Conservation (phyloP, 139 green algal genomes). For the Chlamydomonas sp. region DNA sequence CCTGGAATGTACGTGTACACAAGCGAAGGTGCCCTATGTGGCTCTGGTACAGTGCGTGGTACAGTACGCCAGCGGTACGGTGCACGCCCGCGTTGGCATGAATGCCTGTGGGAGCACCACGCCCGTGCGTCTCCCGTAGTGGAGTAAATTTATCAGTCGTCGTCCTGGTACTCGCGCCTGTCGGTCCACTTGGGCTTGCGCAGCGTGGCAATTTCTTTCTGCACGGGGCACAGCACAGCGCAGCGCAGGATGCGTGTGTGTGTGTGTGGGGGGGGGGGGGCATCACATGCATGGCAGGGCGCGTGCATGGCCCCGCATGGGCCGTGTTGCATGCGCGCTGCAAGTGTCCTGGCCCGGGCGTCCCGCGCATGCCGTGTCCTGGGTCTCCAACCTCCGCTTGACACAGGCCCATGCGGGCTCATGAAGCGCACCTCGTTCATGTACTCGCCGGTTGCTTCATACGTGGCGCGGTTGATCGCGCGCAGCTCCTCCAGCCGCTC, state of each 20-base stretch:
- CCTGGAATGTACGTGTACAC: too few species aligned
- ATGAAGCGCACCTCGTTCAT: conserved; percentile 35
- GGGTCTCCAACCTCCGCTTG: too few species aligned
- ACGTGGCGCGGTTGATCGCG: conserved; percentile 70
- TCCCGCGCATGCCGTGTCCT: too few species aligned
- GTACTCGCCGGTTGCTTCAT: conserved; percentile 75
- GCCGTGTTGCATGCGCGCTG: not conserved
- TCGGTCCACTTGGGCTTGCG: conserved; percentile 78
- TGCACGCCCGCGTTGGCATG: too few species aligned
- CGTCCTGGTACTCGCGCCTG: conserved; percentile 39
- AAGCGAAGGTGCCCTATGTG: too few species aligned
- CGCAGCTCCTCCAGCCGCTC: conserved; percentile 72
- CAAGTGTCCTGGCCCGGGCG: not conserved
- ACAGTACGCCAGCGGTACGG: too few species aligned
- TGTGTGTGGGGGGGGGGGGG: too few species aligned
- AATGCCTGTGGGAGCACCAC: too few species aligned
- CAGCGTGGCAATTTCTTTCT: conserved; percentile 75
- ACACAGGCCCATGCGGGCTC: not conserved
- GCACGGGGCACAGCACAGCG: conserved; percentile 3
- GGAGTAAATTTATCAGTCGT: too few species aligned
- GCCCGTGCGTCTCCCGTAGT: too few species aligned
- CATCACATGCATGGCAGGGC: too few species aligned
- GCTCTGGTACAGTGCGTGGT: too few species aligned
- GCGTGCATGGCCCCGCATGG: not conserved
- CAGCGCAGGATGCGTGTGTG: conserved; percentile 1